These are phyloP conservation scores for Scutellaria baicalensis DNA, from an alignment of 257 asterid genomes.

Conservation along the genomic window DNA sequence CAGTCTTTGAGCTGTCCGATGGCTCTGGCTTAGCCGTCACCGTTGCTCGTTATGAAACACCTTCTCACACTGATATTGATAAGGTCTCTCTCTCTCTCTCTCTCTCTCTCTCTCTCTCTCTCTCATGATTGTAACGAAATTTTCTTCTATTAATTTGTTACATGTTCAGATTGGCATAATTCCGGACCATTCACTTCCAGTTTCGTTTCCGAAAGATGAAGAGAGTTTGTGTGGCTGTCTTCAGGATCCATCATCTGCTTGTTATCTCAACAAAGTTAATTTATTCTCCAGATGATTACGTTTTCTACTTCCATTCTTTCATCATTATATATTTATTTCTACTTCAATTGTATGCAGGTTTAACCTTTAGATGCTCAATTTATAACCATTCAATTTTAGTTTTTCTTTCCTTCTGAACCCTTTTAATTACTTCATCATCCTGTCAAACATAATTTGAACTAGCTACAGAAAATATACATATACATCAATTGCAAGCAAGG, in stretches of 20 bases:
- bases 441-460: too few species aligned
- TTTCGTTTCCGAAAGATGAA: constrained; percentile 79
- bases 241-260: constrained; percentile 70
- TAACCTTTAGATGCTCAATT: too few species aligned
- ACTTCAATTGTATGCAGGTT: too few species aligned
- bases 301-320: constrained; percentile 14
- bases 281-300: constrained; percentile 46
- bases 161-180: constrained; percentile 62
- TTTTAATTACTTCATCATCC: too few species aligned
- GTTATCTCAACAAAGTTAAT: constrained; percentile 55
- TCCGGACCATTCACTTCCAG: constrained; percentile 82
- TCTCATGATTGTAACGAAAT: neutral
- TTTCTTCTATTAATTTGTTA: neutral
- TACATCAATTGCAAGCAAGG: too few species aligned
- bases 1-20: constrained; percentile 90
- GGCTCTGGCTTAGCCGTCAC: constrained; percentile 97
- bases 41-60: constrained; percentile 95
- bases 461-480: too few species aligned
- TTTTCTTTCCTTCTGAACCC: too few species aligned
- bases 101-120: neutral
- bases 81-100: constrained; percentile 47
- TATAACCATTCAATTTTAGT: too few species aligned
- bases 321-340: neutral
- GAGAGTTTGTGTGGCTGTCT: constrained; percentile 82
- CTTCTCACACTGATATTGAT: constrained; percentile 85